Base-by-base conservation (phyloP, 2,329 filamentous ascomycete species). In the Exutisphaerella laricina region DNA sequence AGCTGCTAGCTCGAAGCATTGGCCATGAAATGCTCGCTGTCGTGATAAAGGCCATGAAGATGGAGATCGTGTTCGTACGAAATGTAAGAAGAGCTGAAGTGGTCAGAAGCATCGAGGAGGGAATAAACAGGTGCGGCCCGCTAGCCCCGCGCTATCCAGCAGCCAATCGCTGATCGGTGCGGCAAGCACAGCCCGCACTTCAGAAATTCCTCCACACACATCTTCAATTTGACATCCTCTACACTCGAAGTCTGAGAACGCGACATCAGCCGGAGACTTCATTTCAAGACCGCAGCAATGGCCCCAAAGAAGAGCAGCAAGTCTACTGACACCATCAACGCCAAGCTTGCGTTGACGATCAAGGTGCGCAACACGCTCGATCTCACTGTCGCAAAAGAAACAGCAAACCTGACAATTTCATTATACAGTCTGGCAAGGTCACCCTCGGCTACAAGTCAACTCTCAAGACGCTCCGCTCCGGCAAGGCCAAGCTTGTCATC, bases 401-500 rank as follows among this genome's bases (percentile, higher is more conserved):
- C n/a, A n/a, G n/a, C n/a, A n/a, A n/a, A n/a, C n/a, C n/a, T n/a
- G n/a, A n/a, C n/a, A n/a, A n/a, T n/a, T n/a, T n/a, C n/a, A n/a
- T n/a, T n/a, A 59, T 65, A 35, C 52, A 62, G 60, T 71, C 67
- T 60, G 63, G 60, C 58, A 68, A 67, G 79, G 88, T 95, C 77
- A 88, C 80, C 56, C 79, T 94, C 57, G 88, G 88, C 64, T 90
- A 90, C 80, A 89, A 90, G 75, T 85, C 81, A 54, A 90, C 79
- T 66, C 78, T 92, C 67, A 94, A 97, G 85, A 77, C 78, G 60
- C 85, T 97, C 62, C 86, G 90, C 66, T 85, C 82, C 60, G 89
- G 90, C 73, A 97, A 96, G 84, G 92, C 92, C 71, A 97, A 97
- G 85, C 82, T 96, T 59, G 87, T 97, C 70, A 88, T 94, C 74